These are phyloP conservation scores for Boehmeria nivea DNA, from an alignment of 306 rosid species.

Conservation along the genomic window DNA sequence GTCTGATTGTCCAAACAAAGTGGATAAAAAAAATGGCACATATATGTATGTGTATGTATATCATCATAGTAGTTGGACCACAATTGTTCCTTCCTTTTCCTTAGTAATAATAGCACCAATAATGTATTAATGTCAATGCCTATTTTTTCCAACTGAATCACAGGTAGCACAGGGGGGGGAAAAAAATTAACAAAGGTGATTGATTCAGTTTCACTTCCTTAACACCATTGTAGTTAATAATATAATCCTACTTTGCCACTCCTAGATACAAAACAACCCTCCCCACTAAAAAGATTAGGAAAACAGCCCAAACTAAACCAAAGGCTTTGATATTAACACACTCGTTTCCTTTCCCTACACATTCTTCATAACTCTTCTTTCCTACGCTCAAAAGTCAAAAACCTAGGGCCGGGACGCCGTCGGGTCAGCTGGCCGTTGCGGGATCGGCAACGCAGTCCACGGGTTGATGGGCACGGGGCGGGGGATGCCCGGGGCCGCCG, in stretches of 20 bases:
- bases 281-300: background rate
- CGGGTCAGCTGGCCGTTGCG: conserved; percentile 25
- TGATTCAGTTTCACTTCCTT: background rate
- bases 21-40: background rate
- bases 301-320: conserved; percentile 3
- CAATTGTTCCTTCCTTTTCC: background rate
- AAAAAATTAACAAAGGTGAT: no score
- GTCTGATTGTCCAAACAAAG: background rate
- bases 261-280: conserved; percentile 9
- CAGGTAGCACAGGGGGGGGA: no score
- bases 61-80: background rate
- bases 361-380: background rate
- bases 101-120: background rate
- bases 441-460: conserved; percentile 51
- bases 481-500: conserved; percentile 35
- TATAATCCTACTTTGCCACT: conserved; percentile 17
- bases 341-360: background rate
- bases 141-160: background rate
- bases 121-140: conserved; percentile 6
- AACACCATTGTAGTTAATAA: no score
- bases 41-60: background rate
- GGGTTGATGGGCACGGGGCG: conserved; percentile 48
- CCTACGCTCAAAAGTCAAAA: no score
- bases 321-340: conserved; percentile 18
- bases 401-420: conserved; percentile 16